Conservation (phyloP, 1,284 basidiomycete genomes). For the Puccinia coronata region DNA sequence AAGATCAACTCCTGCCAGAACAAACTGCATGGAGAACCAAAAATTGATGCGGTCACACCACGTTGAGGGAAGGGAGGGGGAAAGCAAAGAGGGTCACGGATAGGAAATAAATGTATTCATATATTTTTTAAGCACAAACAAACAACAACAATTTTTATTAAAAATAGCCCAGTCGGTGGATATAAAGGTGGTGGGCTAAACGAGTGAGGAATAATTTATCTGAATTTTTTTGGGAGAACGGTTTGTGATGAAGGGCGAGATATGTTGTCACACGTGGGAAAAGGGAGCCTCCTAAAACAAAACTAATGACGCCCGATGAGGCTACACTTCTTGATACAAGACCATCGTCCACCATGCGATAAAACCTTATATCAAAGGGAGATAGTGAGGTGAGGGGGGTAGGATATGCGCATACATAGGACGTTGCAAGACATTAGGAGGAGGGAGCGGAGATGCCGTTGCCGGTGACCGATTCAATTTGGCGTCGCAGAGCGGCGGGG, state of each 20-base stretch:
- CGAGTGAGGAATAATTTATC: slow-evolving; percentile 20
- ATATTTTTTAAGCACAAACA: slow-evolving; percentile 14
- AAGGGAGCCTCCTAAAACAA: slow-evolving; percentile 17
- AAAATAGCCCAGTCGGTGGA: background rate
- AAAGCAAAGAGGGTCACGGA: background rate
- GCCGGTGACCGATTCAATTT: background rate
- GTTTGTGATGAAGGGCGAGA: background rate
- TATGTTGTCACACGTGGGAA: background rate
- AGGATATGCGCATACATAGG: slow-evolving; percentile 19
- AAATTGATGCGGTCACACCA: background rate
- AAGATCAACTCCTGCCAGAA: slow-evolving; percentile 10
- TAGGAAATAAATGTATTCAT: background rate
- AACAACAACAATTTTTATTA: slow-evolving; percentile 22
- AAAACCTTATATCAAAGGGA: background rate
- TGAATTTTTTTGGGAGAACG: background rate
- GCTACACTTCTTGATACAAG: slow-evolving; percentile 24
- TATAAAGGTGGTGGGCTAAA: background rate
- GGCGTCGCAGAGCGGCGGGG: background rate
- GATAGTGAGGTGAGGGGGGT: background rate
- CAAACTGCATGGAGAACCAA: background rate
- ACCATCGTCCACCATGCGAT: slow-evolving; percentile 22
- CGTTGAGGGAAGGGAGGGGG: background rate
- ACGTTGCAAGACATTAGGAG: slow-evolving; percentile 9
- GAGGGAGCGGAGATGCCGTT: background rate
- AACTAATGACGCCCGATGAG: background rate